phyloP scores from a whole-genome alignment of 257 asterid species.

The Ehretia macrophylla region DNA sequence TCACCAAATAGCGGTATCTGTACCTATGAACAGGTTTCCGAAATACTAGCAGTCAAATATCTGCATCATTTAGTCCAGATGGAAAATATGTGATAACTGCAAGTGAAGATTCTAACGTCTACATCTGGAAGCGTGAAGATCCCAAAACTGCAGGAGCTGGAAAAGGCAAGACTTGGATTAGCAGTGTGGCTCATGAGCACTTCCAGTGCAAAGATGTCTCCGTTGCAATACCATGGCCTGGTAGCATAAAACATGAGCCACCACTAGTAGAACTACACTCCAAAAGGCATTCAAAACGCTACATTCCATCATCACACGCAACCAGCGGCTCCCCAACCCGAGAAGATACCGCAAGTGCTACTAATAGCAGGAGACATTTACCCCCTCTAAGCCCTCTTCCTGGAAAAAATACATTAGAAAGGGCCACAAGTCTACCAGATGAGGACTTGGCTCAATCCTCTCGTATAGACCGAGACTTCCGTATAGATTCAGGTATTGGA shows the following conservation, averaged over 20 bases:
- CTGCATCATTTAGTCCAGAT: constrained; percentile 71
- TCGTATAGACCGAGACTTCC: constrained; percentile 10
- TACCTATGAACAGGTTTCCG: constrained; percentile 50
- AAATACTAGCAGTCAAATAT: constrained; percentile 78
- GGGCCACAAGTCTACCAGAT: constrained; percentile 27
- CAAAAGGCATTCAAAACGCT: constrained; percentile 64
- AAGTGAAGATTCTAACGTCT: constrained; percentile 83
- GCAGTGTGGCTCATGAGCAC: constrained; percentile 56
- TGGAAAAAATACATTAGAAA: constrained; percentile 37
- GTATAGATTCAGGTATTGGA: constrained; percentile 67
- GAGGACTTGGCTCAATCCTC: constrained; percentile 44
- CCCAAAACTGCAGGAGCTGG: constrained; percentile 30
- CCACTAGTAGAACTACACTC: constrained; percentile 67
- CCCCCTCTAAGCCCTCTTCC: constrained; percentile 54
- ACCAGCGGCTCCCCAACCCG: constrained; percentile 32
- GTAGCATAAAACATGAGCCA: constrained; percentile 44
- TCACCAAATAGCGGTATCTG: neutral
- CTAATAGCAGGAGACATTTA: constrained; percentile 43
- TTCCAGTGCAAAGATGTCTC: constrained; percentile 79
- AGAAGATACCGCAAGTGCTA: constrained; percentile 26
- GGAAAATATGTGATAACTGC: constrained; percentile 77
- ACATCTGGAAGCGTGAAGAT: constrained; percentile 72
- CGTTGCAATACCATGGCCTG: constrained; percentile 81
- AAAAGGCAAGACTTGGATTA: constrained; percentile 32
- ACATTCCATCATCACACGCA: constrained; percentile 21